Evolutionary conservation across 192 early-diverging fungal genomes (phyloP).

Genomic region (Entrophospora sp.): DNA sequence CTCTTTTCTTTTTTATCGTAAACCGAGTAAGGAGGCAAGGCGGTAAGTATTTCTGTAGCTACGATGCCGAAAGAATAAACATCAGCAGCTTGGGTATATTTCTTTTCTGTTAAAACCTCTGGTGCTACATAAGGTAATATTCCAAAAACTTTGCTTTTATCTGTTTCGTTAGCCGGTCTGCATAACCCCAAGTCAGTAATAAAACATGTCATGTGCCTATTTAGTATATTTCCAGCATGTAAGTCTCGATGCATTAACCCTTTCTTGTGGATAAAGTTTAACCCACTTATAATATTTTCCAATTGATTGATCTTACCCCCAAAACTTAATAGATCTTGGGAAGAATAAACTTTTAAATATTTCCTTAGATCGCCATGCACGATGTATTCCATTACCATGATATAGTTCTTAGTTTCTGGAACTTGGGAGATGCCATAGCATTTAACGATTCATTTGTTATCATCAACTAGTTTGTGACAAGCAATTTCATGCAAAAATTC

Average conservation of each 20-base stretch:
- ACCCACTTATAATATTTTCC: background rate
- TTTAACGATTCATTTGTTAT: background rate
- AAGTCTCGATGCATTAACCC: background rate
- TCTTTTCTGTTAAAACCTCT: background rate
- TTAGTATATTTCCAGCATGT: background rate
- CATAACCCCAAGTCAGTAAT: background rate
- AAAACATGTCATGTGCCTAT: background rate
- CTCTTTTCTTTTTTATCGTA: background rate
- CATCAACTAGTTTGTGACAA: background rate
- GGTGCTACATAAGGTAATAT: background rate
- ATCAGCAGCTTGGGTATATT: background rate
- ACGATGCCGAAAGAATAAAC: constrained; percentile 2
- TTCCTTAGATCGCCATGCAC: background rate
- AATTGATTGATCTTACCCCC: background rate
- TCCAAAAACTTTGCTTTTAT: background rate
- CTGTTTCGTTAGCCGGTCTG: background rate
- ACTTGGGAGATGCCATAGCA: background rate
- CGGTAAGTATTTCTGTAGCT: background rate
- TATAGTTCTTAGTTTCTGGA: background rate
- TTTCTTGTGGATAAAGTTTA: background rate
- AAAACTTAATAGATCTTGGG: background rate
- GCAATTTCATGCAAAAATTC: background rate
- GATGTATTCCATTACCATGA: background rate
- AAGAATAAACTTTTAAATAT: background rate
- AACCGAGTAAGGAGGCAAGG: background rate